A percentile compares a stretch with the other conserved stretches of the same genome.
Evolutionary conservation across 495 filamentous ascomycete species (phyloP).

Genomic region (Aspergillus nidulans): DNA sequence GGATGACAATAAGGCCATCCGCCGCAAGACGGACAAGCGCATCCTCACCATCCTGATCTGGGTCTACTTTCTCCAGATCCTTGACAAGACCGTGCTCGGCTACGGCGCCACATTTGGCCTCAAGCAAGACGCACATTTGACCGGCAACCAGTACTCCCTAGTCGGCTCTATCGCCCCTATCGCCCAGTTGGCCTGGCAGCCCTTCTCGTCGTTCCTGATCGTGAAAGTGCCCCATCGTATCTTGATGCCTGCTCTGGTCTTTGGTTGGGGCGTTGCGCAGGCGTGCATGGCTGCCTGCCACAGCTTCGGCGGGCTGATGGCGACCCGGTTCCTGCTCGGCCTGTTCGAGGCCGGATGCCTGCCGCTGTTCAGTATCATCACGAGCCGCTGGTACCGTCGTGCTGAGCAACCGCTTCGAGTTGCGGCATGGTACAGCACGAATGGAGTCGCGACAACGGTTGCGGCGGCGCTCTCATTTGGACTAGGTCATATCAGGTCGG

Average conservation of each 20-base stretch:
- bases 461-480: slow-evolving; percentile 45
- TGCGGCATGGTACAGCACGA: slow-evolving; percentile 47
- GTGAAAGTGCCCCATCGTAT: slow-evolving; percentile 63
- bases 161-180: slow-evolving; percentile 59
- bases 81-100: slow-evolving; percentile 62
- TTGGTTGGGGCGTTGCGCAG: slow-evolving; percentile 51
- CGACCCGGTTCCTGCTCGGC: slow-evolving; percentile 43
- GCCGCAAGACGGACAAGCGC: slow-evolving; percentile 54
- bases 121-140: slow-evolving; percentile 47
- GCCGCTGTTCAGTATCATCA: slow-evolving; percentile 54
- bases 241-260: slow-evolving; percentile 54
- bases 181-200: slow-evolving; percentile 63
- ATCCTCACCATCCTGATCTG: slow-evolving; percentile 57
- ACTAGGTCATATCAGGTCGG: slow-evolving; percentile 51
- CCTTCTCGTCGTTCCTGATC: slow-evolving; percentile 60
- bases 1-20: slow-evolving; percentile 51
- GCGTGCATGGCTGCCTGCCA: slow-evolving; percentile 43
- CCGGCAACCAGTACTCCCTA: slow-evolving; percentile 57
- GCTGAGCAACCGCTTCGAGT: slow-evolving; percentile 48
- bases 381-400: slow-evolving; percentile 47
- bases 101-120: slow-evolving; percentile 63
- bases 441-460: slow-evolving; percentile 46
- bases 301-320: slow-evolving; percentile 41
- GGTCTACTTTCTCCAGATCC: slow-evolving; percentile 63
- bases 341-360: slow-evolving; percentile 55